Evolutionary conservation across 2,329 filamentous ascomycete species (phyloP), one percentile per base, ranked within the genome.

Genomic region (Helminthosporium solani): DNA sequence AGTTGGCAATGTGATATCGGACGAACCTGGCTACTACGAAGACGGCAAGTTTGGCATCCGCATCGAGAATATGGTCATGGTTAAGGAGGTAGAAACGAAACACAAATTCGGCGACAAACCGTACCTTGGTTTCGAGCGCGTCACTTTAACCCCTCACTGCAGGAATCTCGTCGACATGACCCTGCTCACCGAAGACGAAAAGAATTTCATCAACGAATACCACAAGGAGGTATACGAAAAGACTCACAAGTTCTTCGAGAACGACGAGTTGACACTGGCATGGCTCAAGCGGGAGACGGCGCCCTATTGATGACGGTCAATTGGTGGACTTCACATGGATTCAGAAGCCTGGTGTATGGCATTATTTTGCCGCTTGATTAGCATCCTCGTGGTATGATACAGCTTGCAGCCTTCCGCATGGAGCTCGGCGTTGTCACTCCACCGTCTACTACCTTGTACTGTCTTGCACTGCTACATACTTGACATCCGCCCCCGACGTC

Each of bases 21-120:
- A 96, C 62, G 90, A 99, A 71, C 94, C 94, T 1, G 94, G 94
- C 23, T 99, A 91, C 74, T 99, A 99, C 68, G 91, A 97, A 70
- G 94, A 99, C 61, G 92, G 90, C 38, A 84, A 84, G 31, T 99
- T 95, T 64, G 94, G 94, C 15, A 94, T 99, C 57, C 86, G 94
- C 15, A 96, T 96, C 62, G 94, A 99, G 73, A 99, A 99, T 68
- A 84, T 99, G 61, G 83, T 95, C 54, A 86, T 97, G 78, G 90
- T 95, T 23, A 86, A 82, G 56, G 90, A 96, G 67, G 86, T 87
- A n/a, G 78, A 91, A 71, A 96, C 92, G 3, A 85, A 85, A 51
- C 81, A 95, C 71, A 83, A 85, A 28, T 97, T 97, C 65, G 92
- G 91, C 16, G 92, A 96, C 60, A 96, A 95, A 74, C 87, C 91